phyloP scores from a whole-genome alignment of 768 basidiomycete species.

The Rhizopogon sp. region DNA sequence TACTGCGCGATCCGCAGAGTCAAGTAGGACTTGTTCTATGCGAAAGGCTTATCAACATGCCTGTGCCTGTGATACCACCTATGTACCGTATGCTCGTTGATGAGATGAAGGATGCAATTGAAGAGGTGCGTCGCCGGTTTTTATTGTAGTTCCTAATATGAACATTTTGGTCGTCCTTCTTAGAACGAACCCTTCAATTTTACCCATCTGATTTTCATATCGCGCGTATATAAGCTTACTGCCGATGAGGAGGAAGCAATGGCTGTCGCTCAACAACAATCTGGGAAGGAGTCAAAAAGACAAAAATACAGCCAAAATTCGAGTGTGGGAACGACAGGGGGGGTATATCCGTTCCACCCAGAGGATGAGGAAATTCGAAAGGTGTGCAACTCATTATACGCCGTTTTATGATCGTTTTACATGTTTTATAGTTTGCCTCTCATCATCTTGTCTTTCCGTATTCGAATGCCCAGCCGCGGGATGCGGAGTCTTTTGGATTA shows the following conservation, averaged over 20 bases:
- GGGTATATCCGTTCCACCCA: constrained; percentile 74
- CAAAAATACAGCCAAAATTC: constrained; percentile 21
- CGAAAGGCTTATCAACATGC: constrained; percentile 93
- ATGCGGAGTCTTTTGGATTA: constrained; percentile 65
- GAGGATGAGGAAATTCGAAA: constrained; percentile 74
- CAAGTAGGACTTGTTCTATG: constrained; percentile 83
- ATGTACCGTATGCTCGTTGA: constrained; percentile 87
- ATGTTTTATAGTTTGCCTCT: constrained; percentile 12
- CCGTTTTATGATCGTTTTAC: background rate
- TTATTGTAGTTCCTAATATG: background rate
- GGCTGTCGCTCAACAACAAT: constrained; percentile 31
- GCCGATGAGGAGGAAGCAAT: constrained; percentile 57
- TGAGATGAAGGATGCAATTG: constrained; percentile 71
- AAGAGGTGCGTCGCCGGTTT: constrained; percentile 45
- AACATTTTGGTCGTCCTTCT: background rate
- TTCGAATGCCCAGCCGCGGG: constrained; percentile 47
- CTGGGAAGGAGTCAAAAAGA: constrained; percentile 35
- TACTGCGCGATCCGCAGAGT: constrained; percentile 20
- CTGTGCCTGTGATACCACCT: constrained; percentile 86
- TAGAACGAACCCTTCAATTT: constrained; percentile 65
- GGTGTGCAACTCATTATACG: constrained; percentile 34
- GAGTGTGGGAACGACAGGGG: constrained; percentile 30
- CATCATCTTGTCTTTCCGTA: constrained; percentile 36
- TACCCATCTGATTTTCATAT: constrained; percentile 70
- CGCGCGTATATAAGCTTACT: constrained; percentile 73